Percentiles rank a stretch among this genome's conserved stretches.
phyloP scores from a whole-genome alignment of 2,329 filamentous ascomycete genomes.

The Sphaceloma murrayae region DNA sequence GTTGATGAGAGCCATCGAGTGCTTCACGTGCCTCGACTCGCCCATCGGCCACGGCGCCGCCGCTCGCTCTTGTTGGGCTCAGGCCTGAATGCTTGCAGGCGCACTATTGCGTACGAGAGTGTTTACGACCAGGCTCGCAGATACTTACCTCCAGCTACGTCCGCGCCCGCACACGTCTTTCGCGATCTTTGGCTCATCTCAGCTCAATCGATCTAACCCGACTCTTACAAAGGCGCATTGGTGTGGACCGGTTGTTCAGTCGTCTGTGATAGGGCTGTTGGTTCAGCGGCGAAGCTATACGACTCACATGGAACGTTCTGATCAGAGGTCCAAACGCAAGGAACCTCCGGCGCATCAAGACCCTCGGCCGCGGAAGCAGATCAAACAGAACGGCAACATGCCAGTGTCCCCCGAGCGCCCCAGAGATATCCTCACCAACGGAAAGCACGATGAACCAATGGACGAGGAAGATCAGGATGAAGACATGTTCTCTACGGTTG shows the following conservation, averaged over 20 bases:
- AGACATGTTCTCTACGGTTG: constrained; percentile 27
- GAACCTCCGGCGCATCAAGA: constrained; percentile 26
- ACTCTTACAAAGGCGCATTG: neutral
- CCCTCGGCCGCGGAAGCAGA: constrained; percentile 30
- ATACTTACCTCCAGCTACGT: neutral
- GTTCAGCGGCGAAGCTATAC: constrained; percentile 2
- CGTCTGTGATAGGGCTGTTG: neutral
- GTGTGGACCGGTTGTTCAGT: neutral
- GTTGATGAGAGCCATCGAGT: too few species aligned
- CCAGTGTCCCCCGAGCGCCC: constrained; percentile 13
- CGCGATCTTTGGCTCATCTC: neutral
- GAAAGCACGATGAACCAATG: constrained; percentile 24
- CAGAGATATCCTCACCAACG: constrained; percentile 21
- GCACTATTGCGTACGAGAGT: constrained; percentile 7
- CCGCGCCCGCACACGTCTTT: neutral
- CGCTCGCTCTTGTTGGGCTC: too few species aligned
- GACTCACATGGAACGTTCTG: constrained; percentile 15
- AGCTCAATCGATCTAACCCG: neutral
- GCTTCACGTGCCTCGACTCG: too few species aligned
- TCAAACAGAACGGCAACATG: constrained; percentile 17
- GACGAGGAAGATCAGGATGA: constrained; percentile 33
- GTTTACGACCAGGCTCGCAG: constrained; percentile 5
- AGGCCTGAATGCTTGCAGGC: constrained; percentile 13
- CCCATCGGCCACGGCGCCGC: neutral
- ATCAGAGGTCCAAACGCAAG: constrained; percentile 28